A percentile compares a stretch with the other conserved stretches of the same genome.
Evolutionary conservation across 768 basidiomycete species (phyloP).

Genomic region (Chiua virens): DNA sequence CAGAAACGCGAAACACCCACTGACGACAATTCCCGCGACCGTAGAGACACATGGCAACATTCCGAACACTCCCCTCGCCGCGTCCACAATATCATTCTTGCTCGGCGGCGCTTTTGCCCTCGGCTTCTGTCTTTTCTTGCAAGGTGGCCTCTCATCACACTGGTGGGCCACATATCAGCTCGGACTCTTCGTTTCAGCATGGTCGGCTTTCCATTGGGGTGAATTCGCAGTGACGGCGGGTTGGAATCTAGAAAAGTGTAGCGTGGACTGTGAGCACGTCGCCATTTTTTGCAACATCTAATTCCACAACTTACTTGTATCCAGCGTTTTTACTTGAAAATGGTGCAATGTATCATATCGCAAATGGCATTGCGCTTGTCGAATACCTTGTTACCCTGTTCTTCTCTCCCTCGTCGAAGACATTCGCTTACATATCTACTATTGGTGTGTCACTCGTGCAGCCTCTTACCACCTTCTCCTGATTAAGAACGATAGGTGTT

Average conservation of each 20-base stretch:
- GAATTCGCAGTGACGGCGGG: slow-evolving; percentile 96
- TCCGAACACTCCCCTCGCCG: slow-evolving; percentile 88
- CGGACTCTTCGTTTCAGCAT: slow-evolving; percentile 79
- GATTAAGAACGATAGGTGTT: slow-evolving; percentile 49
- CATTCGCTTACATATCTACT: slow-evolving; percentile 53
- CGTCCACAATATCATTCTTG: slow-evolving; percentile 77
- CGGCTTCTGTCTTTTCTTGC: slow-evolving; percentile 50
- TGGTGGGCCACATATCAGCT: slow-evolving; percentile 77
- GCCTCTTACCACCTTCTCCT: not conserved
- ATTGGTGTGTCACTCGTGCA: slow-evolving; percentile 46
- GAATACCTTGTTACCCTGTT: slow-evolving; percentile 80
- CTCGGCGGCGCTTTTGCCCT: slow-evolving; percentile 72
- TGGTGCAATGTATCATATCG: slow-evolving; percentile 79
- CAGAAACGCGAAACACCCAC: slow-evolving; percentile 34
- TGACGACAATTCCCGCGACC: slow-evolving; percentile 55
- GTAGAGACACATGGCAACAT: slow-evolving; percentile 50
- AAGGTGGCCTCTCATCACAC: slow-evolving; percentile 42
- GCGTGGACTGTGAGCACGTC: slow-evolving; percentile 78
- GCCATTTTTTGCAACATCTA: not conserved
- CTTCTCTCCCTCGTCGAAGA: slow-evolving; percentile 65
- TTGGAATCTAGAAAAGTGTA: slow-evolving; percentile 92
- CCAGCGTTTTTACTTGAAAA: slow-evolving; percentile 94
- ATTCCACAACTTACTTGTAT: slow-evolving; percentile 2
- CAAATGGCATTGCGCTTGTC: slow-evolving; percentile 70
- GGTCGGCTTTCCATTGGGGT: slow-evolving; percentile 88